A percentile compares a stretch with the other conserved stretches of the same genome.
These are phyloP conservation scores for Cadophora gregata DNA, from an alignment of 2,329 filamentous ascomycete genomes.

Conservation along the genomic window DNA sequence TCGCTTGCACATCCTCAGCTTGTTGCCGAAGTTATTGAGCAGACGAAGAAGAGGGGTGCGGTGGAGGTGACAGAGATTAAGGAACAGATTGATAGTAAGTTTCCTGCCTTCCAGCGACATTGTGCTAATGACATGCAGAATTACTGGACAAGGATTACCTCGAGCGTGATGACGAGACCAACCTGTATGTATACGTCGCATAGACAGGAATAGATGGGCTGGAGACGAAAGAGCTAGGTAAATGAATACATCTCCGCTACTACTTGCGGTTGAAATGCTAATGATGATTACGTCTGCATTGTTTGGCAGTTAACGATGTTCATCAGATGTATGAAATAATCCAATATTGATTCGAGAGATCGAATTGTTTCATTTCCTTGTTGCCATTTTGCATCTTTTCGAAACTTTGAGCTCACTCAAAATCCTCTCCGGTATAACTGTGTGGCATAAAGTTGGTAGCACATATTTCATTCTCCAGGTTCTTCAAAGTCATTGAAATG, in stretches of 20 bases:
- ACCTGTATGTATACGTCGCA: constrained; percentile 72
- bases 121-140: constrained; percentile 48
- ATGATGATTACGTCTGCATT: constrained; percentile 10
- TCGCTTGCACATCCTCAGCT: constrained; percentile 84
- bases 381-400: neutral
- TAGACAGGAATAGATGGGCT: constrained; percentile 45
- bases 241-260: neutral
- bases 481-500: too few relatives aligned
- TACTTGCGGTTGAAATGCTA: neutral
- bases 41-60: constrained; percentile 85
- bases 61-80: constrained; percentile 90
- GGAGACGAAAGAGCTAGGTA: neutral
- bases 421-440: too few relatives aligned
- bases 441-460: too few relatives aligned
- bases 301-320: neutral
- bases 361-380: too few relatives aligned
- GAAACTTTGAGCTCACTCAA: neutral
- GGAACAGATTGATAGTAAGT: constrained; percentile 91
- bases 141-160: constrained; percentile 94
- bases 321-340: neutral
- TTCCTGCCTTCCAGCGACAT: constrained; percentile 14
- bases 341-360: neutral
- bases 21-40: constrained; percentile 88
- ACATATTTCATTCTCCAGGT: too few relatives aligned
- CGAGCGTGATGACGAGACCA: constrained; percentile 69